A percentile compares a stretch with the other conserved stretches of the same genome.
Evolutionary conservation across 2,329 filamentous ascomycete genomes (phyloP).

Genomic region (Metarhizium anisopliae): DNA sequence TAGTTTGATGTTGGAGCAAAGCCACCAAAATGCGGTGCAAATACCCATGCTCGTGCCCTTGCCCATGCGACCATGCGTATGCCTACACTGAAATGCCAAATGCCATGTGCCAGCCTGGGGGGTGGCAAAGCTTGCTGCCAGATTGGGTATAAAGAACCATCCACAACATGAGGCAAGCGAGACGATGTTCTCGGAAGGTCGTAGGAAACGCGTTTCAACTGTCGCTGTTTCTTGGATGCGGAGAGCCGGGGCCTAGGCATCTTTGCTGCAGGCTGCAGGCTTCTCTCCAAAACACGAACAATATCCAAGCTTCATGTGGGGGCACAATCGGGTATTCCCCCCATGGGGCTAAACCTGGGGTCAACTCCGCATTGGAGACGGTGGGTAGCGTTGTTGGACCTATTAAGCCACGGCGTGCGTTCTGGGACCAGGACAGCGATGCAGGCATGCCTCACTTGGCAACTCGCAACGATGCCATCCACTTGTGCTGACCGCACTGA

Average conservation of each 20-base stretch:
- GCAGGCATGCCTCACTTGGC: background rate
- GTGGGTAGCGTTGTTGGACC: background rate
- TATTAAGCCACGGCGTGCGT: background rate
- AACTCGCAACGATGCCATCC: background rate
- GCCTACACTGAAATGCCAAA: background rate
- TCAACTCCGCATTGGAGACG: slow-evolving; percentile 32
- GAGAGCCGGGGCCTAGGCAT: background rate
- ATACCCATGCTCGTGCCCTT: background rate
- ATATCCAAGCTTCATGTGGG: slow-evolving; percentile 4
- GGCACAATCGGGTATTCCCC: background rate
- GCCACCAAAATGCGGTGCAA: background rate
- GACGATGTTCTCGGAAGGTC: background rate
- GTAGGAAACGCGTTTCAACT: background rate
- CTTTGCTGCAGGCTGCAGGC: background rate
- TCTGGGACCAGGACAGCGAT: background rate
- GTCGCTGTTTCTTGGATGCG: background rate
- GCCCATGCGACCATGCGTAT: background rate
- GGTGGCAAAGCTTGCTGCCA: background rate
- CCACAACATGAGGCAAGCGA: background rate
- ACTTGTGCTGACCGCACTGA: background rate
- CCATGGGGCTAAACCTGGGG: slow-evolving; percentile 13
- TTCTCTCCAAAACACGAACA: background rate
- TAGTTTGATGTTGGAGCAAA: background rate
- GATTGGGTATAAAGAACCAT: background rate
- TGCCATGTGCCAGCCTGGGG: background rate